These are phyloP conservation scores for Rhizophagus sp. DNA, from an alignment of 192 early-diverging fungal genomes.

Conservation along the genomic window DNA sequence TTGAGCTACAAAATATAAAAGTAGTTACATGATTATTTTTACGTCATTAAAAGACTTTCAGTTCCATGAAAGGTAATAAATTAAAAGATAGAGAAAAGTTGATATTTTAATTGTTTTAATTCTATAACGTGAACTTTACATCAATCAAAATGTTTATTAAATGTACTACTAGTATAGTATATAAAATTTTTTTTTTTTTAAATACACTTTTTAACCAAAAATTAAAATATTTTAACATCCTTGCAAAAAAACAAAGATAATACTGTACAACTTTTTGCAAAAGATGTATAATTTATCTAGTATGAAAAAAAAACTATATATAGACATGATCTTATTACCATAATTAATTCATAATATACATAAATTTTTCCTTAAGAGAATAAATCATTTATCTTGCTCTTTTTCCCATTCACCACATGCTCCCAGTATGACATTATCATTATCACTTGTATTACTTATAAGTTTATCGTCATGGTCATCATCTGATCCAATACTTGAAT, in stretches of 20 bases:
- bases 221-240: background rate
- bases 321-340: background rate
- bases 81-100: no score
- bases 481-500: background rate
- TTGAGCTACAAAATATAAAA: no score
- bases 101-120: background rate
- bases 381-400: background rate
- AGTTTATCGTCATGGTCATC: background rate
- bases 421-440: background rate
- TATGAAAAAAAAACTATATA: background rate
- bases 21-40: no score
- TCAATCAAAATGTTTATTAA: background rate
- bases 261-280: slow-evolving; percentile 14
- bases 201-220: background rate
- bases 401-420: slow-evolving; percentile 14
- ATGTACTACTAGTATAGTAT: background rate
- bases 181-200: background rate
- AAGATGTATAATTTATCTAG: background rate
- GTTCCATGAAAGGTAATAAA: no score
- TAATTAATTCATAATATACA: background rate
- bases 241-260: slow-evolving; percentile 1
- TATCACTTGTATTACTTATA: background rate
- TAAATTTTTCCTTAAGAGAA: background rate
- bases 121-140: background rate
- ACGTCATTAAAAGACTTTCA: no score